A percentile compares a stretch with the other conserved stretches of the same genome.
These are phyloP conservation scores for Whalleya microplaca DNA, from an alignment of 2,329 filamentous ascomycete genomes.

Conservation along the genomic window DNA sequence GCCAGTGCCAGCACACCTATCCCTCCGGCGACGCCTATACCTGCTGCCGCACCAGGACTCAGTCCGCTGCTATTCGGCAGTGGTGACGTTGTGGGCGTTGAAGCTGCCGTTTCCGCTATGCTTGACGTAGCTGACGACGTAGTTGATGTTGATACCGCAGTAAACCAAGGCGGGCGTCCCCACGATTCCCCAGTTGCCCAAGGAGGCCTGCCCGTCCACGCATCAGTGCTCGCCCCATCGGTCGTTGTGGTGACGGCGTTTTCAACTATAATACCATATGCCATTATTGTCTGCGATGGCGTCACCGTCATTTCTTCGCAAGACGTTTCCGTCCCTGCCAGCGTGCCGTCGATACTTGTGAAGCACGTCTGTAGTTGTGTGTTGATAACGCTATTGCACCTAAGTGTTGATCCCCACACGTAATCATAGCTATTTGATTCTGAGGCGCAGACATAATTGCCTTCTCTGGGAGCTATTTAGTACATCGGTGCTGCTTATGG, in stretches of 20 bases:
- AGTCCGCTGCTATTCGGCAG: conserved; percentile 1
- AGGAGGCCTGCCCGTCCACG: neutral
- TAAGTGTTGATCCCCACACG: conserved; percentile 18
- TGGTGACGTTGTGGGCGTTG: neutral
- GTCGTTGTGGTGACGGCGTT: conserved; percentile 3
- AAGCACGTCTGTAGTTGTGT: conserved; percentile 13
- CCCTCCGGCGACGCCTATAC: conserved; percentile 11
- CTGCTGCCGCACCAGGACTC: conserved; percentile 12
- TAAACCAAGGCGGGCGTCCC: too few relatives aligned
- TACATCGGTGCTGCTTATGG: neutral
- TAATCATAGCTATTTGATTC: conserved; percentile 22
- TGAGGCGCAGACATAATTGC: conserved; percentile 19
- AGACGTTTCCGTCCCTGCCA: conserved; percentile 10
- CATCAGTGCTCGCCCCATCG: neutral
- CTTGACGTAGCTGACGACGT: conserved; percentile 11
- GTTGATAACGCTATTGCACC: conserved; percentile 20
- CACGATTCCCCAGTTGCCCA: neutral
- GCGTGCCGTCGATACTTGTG: conserved; percentile 20
- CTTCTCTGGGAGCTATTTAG: conserved; percentile 5
- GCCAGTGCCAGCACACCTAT: conserved; percentile 10
- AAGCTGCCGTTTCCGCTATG: neutral
- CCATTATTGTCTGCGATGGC: conserved; percentile 23
- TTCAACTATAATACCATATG: conserved; percentile 18
- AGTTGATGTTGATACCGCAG: neutral
- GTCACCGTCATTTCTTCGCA: conserved; percentile 3